A percentile compares a stretch with the other conserved stretches of the same genome.
Evolutionary conservation across 2,329 filamentous ascomycete species (phyloP).

Genomic region (Venturiaceae sp.): DNA sequence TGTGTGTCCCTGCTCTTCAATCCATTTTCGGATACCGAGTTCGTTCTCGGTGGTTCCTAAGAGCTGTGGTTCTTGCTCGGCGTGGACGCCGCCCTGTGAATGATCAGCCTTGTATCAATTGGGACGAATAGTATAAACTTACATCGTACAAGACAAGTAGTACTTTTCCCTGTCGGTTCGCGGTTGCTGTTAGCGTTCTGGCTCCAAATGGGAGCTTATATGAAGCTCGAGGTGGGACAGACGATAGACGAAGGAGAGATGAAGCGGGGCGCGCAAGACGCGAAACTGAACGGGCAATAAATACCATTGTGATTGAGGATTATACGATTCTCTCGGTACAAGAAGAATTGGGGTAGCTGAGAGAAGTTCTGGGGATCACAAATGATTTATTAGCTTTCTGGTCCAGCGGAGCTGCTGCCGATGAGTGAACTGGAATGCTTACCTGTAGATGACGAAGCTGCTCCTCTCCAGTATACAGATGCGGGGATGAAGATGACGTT

Average conservation of each 20-base stretch:
- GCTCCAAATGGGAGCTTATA: slow-evolving; percentile 31
- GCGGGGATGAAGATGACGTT: too few relatives aligned
- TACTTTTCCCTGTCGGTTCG: slow-evolving; percentile 82
- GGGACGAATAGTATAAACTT: slow-evolving; percentile 25
- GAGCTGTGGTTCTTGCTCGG: slow-evolving; percentile 76
- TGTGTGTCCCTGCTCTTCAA: slow-evolving; percentile 94
- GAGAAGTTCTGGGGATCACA: not conserved
- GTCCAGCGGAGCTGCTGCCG: not conserved
- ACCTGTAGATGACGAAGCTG: not conserved
- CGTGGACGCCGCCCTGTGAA: slow-evolving; percentile 64
- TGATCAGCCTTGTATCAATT: not conserved
- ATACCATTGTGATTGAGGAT: slow-evolving; percentile 40
- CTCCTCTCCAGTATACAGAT: not conserved
- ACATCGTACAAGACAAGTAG: slow-evolving; percentile 90
- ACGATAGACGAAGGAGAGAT: slow-evolving; percentile 36
- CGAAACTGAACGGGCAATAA: slow-evolving; percentile 48
- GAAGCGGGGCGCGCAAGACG: slow-evolving; percentile 47
- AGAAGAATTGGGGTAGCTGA: not conserved
- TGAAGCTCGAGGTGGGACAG: not conserved
- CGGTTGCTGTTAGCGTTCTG: slow-evolving; percentile 55
- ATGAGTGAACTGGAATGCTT: not conserved
- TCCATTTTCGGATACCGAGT: slow-evolving; percentile 93
- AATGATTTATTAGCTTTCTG: not conserved
- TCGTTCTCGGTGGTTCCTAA: slow-evolving; percentile 97
- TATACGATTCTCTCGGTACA: not conserved